A percentile compares a stretch with the other conserved stretches of the same genome.
Conservation (phyloP, 176 grass and related monocot genomes). For the Themeda triandra region DNA sequence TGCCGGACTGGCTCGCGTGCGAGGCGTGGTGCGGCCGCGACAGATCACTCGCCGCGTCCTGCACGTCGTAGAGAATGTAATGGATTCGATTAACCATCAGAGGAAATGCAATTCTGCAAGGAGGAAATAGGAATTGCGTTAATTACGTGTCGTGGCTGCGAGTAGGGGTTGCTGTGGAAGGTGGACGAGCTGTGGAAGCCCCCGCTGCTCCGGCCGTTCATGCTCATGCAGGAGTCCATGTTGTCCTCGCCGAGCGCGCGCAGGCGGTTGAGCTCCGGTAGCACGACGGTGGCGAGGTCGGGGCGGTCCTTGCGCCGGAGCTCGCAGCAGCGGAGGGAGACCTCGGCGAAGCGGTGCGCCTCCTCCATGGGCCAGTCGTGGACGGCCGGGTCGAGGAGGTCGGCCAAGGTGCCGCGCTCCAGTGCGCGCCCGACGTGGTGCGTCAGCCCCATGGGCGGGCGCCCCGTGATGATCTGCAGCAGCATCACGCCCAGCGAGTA, state of each 20-base stretch:
- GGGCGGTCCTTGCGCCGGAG: slow-evolving; percentile 77
- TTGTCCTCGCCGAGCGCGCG: slow-evolving; percentile 58
- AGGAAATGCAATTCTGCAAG: background rate
- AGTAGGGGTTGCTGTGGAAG: slow-evolving; percentile 22
- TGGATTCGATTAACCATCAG: background rate
- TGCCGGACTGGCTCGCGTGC: background rate
- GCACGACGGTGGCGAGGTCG: slow-evolving; percentile 64
- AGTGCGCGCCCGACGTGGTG: slow-evolving; percentile 67
- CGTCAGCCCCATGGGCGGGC: slow-evolving; percentile 76
- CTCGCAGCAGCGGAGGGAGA: slow-evolving; percentile 70
- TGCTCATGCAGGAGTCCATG: slow-evolving; percentile 36
- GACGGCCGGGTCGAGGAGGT: slow-evolving; percentile 64
- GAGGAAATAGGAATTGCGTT: background rate
- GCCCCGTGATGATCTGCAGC: slow-evolving; percentile 76
- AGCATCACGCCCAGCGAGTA: slow-evolving; percentile 94
- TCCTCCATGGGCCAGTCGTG: slow-evolving; percentile 74
- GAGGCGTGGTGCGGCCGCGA: slow-evolving; percentile 9
- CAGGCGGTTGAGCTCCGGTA: slow-evolving; percentile 64
- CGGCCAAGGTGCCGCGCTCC: slow-evolving; percentile 53
- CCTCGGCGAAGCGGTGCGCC: slow-evolving; percentile 53
- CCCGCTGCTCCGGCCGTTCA: slow-evolving; percentile 6
- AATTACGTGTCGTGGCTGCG: slow-evolving; percentile 34
- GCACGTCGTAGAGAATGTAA: background rate
- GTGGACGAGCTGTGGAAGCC: slow-evolving; percentile 14
- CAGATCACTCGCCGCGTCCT: slow-evolving; percentile 37